phyloP scores from a whole-genome alignment of 2,329 filamentous ascomycete genomes.

The Phyllosticta citribraziliensis region DNA sequence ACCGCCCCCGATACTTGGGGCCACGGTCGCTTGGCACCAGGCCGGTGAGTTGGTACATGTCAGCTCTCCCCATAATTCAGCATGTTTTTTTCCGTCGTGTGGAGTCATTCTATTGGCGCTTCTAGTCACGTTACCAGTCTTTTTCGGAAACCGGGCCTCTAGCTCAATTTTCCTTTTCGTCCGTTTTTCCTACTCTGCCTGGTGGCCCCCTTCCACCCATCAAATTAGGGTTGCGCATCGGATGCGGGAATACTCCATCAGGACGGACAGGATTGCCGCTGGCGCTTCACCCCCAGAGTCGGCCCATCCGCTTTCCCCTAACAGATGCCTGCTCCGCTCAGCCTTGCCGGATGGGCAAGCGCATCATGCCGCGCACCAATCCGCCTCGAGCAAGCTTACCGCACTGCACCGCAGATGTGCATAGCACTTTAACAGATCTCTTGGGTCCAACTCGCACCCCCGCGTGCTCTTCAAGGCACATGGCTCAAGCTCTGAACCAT shows the following conservation, averaged over 20 bases:
- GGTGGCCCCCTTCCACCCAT: not conserved
- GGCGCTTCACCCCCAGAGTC: not conserved
- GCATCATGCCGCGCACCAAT: not conserved
- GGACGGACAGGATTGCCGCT: not conserved
- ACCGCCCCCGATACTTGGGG: slow-evolving; percentile 5
- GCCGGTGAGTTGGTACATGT: not conserved
- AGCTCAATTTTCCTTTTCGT: not conserved
- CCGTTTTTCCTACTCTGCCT: not conserved
- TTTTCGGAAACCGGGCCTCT: not conserved
- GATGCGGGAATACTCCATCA: not conserved
- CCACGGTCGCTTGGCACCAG: not conserved
- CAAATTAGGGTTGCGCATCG: not conserved
- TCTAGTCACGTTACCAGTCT: not conserved
- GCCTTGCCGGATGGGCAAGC: slow-evolving; percentile 8
- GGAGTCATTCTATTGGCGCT: not conserved
- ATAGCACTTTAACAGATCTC: not conserved
- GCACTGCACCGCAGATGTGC: not conserved
- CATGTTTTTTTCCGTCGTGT: not conserved
- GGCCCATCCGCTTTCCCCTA: not conserved
- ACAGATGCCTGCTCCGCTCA: slow-evolving; percentile 2
- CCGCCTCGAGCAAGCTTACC: not conserved
- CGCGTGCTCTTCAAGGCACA: not conserved
- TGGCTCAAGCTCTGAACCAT: not conserved
- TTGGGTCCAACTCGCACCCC: not conserved
- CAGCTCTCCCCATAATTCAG: not conserved